Evolutionary conservation across 495 filamentous ascomycete species (phyloP), one percentile per base, ranked within the genome.

Genomic region (Penicillium tannophilum): DNA sequence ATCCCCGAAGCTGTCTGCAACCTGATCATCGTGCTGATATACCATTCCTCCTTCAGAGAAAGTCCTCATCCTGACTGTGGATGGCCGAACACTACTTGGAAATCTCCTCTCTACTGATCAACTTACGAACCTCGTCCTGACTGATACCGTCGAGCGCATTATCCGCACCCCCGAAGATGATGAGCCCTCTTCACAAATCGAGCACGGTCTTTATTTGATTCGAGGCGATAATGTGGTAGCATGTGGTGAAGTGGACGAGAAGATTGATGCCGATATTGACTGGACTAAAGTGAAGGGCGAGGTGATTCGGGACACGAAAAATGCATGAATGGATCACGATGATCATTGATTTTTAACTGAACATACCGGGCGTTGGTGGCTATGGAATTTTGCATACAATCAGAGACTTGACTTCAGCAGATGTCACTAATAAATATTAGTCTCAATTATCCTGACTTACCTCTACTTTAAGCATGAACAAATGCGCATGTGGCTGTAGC

Each of bases 191-290:
- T 83, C 86, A 35, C 86, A 96, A 70, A 86, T 93, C 30, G 84
- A 87, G 26, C 87, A 96, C 67, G 94, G 94, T 0, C 76, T 98
- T 14, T 98, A 98, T 67, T 74, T 98, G 45, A 89, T 98, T 53
- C 86, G 95, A 59, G 94, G 94, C 17, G 95, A 98, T 64, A 97
- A 92, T 70, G 94, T 98, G 51, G 92, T 89, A n/a, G 74, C 94
- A 16, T 91, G 92, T 43, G 94, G 94, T 6, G 80, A 94, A 46
- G 86, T 98, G 16, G 91, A 98, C 72, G 93, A 96, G 70, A 82
- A 89, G 59, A 78, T 97, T 45, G 94, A 98, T 73, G 78, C 72
- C 5, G 90, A 87, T 55, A 97, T 98, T 61, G 87, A 97, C 73
- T 98, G 94, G 94, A 75, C 80, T 19, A 86, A 91, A 72, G 95